phyloP scores from a whole-genome alignment of 371 early-diverging fungal genomes.

The Rhizopus arrhizus region DNA sequence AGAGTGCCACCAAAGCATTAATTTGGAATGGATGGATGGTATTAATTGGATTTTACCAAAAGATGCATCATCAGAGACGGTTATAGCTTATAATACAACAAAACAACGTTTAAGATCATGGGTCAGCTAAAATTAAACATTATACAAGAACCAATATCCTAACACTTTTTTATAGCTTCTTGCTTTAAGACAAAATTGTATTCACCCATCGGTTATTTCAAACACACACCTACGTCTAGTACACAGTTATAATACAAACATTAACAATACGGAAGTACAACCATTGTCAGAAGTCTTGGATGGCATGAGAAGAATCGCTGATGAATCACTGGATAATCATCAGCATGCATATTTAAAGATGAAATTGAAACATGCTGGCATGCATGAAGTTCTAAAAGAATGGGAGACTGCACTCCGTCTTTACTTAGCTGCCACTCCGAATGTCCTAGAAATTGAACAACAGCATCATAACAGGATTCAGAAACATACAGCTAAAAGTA shows the following conservation, averaged over 20 bases:
- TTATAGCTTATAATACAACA: not conserved
- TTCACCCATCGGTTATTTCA: conserved; percentile 37
- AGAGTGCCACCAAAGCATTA: conserved; percentile 32
- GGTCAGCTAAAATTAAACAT: conserved; percentile 19
- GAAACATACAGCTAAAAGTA: not conserved
- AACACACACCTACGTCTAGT: conserved; percentile 4
- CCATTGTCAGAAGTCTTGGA: conserved; percentile 9
- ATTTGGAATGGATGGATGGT: conserved; percentile 26
- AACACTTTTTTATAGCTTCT: conserved; percentile 23
- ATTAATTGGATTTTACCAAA: conserved; percentile 24
- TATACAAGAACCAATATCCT: not conserved
- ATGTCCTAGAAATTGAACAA: conserved; percentile 9
- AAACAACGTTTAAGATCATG: conserved; percentile 17
- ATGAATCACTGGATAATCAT: conserved; percentile 11
- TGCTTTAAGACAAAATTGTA: conserved; percentile 40
- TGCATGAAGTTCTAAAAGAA: conserved; percentile 33
- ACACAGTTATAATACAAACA: not conserved
- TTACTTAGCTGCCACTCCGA: conserved; percentile 18
- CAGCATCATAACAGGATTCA: not conserved
- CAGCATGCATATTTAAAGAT: conserved; percentile 9
- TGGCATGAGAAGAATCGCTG: conserved; percentile 6
- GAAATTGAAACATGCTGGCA: conserved; percentile 30
- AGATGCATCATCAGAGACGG: not conserved
- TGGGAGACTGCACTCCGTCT: conserved; percentile 19
- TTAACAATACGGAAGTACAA: not conserved